A percentile compares a stretch with the other conserved stretches of the same genome.
phyloP scores from a whole-genome alignment of 2,329 filamentous ascomycete species.

The Massarina eburnea region DNA sequence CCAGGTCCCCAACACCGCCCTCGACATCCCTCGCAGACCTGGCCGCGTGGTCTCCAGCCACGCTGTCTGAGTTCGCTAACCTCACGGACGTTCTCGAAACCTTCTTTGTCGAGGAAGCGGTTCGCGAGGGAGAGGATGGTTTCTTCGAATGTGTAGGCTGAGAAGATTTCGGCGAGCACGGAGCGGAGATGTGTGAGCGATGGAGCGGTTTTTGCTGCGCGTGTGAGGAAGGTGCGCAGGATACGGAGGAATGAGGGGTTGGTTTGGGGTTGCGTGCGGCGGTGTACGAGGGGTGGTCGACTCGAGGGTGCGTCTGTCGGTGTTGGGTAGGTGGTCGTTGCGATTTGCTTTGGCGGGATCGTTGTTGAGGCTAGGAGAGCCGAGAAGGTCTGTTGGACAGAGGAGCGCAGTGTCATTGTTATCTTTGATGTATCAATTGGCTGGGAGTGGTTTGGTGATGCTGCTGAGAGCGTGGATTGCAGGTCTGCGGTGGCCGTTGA shows the following conservation, averaged over 20 bases:
- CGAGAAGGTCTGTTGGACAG: conserved; percentile 90
- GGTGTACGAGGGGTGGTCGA: conserved; percentile 26
- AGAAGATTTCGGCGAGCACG: conserved; percentile 86
- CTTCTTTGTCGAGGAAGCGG: conserved; percentile 80
- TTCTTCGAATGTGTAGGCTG: conserved; percentile 93
- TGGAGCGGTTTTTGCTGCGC: conserved; percentile 78
- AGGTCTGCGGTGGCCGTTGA: conserved; percentile 51
- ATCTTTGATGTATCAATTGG: conserved; percentile 62
- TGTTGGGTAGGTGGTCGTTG: conserved; percentile 26
- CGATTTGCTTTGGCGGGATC: conserved; percentile 21
- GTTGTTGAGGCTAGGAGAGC: conserved; percentile 74
- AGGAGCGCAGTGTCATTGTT: conserved; percentile 67
- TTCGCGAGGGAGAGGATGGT: conserved; percentile 85
- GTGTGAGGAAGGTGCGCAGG: conserved; percentile 81
- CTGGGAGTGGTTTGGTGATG: conserved; percentile 18
- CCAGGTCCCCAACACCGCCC: conserved; percentile 87
- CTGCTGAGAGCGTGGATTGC: conserved; percentile 27
- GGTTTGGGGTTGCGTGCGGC: conserved; percentile 44
- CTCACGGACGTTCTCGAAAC: conserved; percentile 80
- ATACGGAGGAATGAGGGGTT: conserved; percentile 83
- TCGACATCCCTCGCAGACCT: conserved; percentile 84
- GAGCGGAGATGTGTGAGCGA: conserved; percentile 83
- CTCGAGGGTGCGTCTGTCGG: background rate
- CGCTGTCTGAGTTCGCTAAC: conserved; percentile 74
- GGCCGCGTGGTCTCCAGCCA: conserved; percentile 86